A percentile compares a stretch with the other conserved stretches of the same genome.
Evolutionary conservation across 2,329 filamentous ascomycete genomes (phyloP).

Genomic region (Aureobasidium sp.): DNA sequence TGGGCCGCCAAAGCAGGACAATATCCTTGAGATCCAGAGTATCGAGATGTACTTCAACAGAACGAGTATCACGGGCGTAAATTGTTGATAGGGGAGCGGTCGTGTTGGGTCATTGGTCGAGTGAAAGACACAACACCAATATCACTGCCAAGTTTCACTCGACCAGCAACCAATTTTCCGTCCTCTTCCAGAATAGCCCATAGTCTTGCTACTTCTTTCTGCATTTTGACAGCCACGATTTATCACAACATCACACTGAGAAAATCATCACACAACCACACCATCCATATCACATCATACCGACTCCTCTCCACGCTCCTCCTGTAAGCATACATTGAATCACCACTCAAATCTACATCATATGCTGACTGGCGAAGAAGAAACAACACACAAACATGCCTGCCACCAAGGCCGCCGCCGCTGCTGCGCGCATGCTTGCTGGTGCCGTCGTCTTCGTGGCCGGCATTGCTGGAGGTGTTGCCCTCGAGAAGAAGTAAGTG

Average conservation of each 20-base stretch:
- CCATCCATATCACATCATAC: not conserved
- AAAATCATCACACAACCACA: not conserved
- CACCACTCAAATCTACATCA: no score
- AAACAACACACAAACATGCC: not conserved
- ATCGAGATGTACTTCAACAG: constrained; percentile 72
- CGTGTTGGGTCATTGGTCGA: not conserved
- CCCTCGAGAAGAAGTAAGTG: not conserved
- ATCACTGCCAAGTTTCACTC: not conserved
- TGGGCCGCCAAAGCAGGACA: constrained; percentile 59
- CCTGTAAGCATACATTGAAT: not conserved
- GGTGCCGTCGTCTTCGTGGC: not conserved
- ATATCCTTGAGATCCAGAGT: constrained; percentile 59
- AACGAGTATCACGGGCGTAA: constrained; percentile 1
- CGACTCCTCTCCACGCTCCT: not conserved
- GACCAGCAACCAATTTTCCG: not conserved
- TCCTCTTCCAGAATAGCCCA: not conserved
- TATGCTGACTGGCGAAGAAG: not conserved
- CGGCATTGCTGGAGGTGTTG: not conserved
- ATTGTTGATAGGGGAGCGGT: not conserved
- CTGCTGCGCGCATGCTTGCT: not conserved
- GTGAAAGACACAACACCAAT: not conserved
- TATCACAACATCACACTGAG: not conserved
- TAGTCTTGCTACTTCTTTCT: not conserved
- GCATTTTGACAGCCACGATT: not conserved
- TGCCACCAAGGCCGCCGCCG: not conserved